Percentiles rank a stretch among this genome's conserved stretches.
Conservation (phyloP, 2,329 filamentous ascomycete species). For the Cytospora leucostoma region DNA sequence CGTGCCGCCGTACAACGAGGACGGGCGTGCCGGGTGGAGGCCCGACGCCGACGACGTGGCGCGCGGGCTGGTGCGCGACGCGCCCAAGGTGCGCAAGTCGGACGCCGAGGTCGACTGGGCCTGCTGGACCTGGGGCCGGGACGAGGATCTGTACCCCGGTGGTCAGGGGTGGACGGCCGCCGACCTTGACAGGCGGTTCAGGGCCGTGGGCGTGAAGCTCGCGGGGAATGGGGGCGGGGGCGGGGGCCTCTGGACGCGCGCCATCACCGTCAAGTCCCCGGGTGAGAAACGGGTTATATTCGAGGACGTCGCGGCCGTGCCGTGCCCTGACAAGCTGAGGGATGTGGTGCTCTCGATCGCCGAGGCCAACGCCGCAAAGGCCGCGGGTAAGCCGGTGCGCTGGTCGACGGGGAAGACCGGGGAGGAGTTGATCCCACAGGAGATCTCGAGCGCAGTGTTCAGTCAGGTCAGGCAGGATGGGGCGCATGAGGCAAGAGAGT, state of each 20-base stretch:
- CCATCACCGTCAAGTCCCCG: slow-evolving; percentile 24
- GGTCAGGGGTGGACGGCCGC: slow-evolving; percentile 47
- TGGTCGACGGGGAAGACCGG: neutral
- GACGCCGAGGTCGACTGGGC: slow-evolving; percentile 65
- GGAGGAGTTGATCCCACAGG: neutral
- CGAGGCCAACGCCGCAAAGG: slow-evolving; percentile 11
- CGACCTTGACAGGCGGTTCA: slow-evolving; percentile 56
- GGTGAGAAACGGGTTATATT: slow-evolving; percentile 44
- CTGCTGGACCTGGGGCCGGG: slow-evolving; percentile 16
- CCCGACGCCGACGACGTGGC: slow-evolving; percentile 32
- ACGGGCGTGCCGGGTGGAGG: slow-evolving; percentile 29
- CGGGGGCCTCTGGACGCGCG: slow-evolving; percentile 29
- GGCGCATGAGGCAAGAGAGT: neutral
- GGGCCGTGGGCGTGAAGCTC: slow-evolving; percentile 48
- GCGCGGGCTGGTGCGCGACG: slow-evolving; percentile 47
- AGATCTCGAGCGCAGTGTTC: slow-evolving; percentile 27
- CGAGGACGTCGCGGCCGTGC: slow-evolving; percentile 36
- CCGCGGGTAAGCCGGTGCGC: neutral
- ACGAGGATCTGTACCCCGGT: slow-evolving; percentile 2
- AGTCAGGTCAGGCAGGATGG: slow-evolving; percentile 1
- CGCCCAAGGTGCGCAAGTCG: slow-evolving; percentile 70
- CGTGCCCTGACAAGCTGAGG: slow-evolving; percentile 17
- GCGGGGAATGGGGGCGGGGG: slow-evolving; percentile 39
- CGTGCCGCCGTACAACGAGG: slow-evolving; percentile 52
- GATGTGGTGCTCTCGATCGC: slow-evolving; percentile 12